These are phyloP conservation scores for Backusella mclennaniae DNA, from an alignment of 192 early-diverging fungal species.

Conservation along the genomic window DNA sequence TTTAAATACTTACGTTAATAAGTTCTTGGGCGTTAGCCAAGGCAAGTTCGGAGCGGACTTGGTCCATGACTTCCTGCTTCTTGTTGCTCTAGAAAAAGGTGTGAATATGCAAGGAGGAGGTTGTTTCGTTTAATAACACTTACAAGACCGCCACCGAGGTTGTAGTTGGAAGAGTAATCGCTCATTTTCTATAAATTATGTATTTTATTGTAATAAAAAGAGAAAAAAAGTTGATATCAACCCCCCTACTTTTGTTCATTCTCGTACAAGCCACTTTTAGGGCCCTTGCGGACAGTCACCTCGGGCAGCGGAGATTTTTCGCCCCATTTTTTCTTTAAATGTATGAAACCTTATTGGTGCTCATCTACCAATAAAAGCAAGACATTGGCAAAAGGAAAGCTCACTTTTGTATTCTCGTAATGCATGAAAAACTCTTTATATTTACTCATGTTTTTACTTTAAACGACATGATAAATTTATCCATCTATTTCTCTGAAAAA, in stretches of 20 bases:
- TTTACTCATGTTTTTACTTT: no score
- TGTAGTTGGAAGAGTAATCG: constrained; percentile 21
- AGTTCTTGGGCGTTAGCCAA: constrained; percentile 83
- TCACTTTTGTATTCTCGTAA: no score
- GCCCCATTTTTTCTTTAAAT: background rate
- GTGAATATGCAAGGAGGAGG: background rate
- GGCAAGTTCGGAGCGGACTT: constrained; percentile 74
- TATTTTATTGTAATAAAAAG: background rate
- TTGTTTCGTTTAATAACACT: background rate
- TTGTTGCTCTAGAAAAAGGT: constrained; percentile 38
- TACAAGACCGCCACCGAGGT: constrained; percentile 22
- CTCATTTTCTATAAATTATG: constrained; percentile 13
- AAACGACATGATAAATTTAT: no score
- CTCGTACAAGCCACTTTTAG: background rate
- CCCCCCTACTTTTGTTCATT: constrained; percentile 6
- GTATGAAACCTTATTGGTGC: no score
- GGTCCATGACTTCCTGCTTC: constrained; percentile 76
- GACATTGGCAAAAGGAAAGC: no score
- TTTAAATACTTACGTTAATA: constrained; percentile 56
- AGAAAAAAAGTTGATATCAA: constrained; percentile 1
- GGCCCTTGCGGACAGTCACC: background rate
- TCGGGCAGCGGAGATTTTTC: background rate
- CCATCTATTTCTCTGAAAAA: background rate
- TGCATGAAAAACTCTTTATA: no score
- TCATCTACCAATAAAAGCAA: no score